Evolutionary conservation across 805 yeast species (phyloP), one percentile per base, ranked within the genome.

Genomic region (Wickerhamiella sergipiensis): DNA sequence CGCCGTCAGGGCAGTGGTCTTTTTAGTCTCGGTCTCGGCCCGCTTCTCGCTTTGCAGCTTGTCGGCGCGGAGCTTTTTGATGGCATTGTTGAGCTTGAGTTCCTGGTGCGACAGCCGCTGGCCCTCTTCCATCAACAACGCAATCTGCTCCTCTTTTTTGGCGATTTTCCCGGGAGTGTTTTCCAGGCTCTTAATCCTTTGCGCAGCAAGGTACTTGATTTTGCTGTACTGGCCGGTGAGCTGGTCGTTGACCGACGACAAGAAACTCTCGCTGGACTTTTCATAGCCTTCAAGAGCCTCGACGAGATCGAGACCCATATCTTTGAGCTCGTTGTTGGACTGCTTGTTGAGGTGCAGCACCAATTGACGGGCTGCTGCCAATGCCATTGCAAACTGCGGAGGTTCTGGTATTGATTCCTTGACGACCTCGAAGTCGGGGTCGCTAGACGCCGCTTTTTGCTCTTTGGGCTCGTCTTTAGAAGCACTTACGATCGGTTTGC

Each of bases 21-120:
- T 36, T 62, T 38, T 59, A 58, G 47, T 63, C 64, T 1, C 65
- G 51, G 3, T 59, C 59, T 17, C 62, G 64, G 12, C 69, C 54
- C 13, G 51, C 43, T 17, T 53, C 19, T 70, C 65, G 1, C 65
- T 64, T 17, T 72, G 77, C 18, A 65, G 64, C 48, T 77, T 76
- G 38, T 70, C 72, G 19, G 72, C 66, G 43, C 79, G 77, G 51
- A 88, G 65, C 55, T 74, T 72, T 54, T 84, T 84, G 47, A 89
- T 78, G 0, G 80, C 71, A 42, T 79, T 85, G 57, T 77, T 79
- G 49, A 80, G 72, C 56, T 76, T 78, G 24, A 86, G 71, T 59
- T 90, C 97, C 53, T 78, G 57, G 46, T 57, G 55, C 15, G 59
- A 52, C 19, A 59, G 55, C 10, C 55, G 51, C 38, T 50, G 55